These are phyloP conservation scores for Noccaea bulbosa DNA, from an alignment of 345 rosid genomes.

Conservation along the genomic window DNA sequence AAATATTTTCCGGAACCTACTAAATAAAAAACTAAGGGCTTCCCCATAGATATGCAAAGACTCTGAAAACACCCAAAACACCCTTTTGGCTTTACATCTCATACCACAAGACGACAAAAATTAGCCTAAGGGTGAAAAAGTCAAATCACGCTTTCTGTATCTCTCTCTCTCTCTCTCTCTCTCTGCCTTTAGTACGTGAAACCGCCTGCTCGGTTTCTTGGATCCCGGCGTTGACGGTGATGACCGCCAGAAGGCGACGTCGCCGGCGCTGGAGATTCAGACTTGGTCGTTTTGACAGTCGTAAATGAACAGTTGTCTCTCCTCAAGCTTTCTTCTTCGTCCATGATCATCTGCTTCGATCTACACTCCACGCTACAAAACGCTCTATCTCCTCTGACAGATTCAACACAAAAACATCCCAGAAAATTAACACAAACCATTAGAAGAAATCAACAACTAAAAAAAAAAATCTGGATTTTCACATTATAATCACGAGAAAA, in stretches of 20 bases:
- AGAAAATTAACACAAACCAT: slow-evolving; percentile 9
- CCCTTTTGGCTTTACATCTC: slow-evolving; percentile 44
- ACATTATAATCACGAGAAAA: neutral
- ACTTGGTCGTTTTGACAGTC: slow-evolving; percentile 43
- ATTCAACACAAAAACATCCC: neutral
- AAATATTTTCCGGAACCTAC: slow-evolving; percentile 10
- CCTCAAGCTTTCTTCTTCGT: slow-evolving; percentile 64
- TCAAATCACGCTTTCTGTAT: slow-evolving; percentile 6
- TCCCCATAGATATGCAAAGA: slow-evolving; percentile 29
- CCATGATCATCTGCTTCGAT: slow-evolving; percentile 80
- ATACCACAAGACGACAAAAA: slow-evolving; percentile 43
- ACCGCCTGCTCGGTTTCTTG: slow-evolving; percentile 64
- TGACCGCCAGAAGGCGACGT: slow-evolving; percentile 18
- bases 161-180: neutral
- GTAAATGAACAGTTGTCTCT: slow-evolving; percentile 56
- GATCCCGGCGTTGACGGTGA: slow-evolving; percentile 48
- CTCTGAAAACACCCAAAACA: slow-evolving; percentile 23
- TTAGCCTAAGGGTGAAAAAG: slow-evolving; percentile 45
- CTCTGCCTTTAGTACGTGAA: slow-evolving; percentile 51
- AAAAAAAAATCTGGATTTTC: neutral
- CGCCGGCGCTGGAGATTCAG: slow-evolving; percentile 39
- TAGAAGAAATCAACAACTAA: neutral
- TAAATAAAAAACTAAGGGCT: slow-evolving; percentile 25
- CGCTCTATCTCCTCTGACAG: slow-evolving; percentile 70
- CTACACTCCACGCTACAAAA: slow-evolving; percentile 95